Conservation (phyloP, 129 eudicot genomes). For the Glebionis coronaria region DNA sequence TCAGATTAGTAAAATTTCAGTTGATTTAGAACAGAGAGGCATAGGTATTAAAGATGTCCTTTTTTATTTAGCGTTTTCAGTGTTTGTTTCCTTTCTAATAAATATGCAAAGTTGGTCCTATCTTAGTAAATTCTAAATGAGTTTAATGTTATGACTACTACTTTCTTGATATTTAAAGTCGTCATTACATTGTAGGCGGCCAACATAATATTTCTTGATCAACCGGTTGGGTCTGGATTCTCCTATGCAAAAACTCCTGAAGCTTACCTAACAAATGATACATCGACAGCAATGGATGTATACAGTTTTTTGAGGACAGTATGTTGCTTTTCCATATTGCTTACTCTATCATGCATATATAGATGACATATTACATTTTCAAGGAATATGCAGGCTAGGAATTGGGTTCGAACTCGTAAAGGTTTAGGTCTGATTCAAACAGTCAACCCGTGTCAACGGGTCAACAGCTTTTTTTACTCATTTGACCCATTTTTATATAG, state of each 20-base stretch:
- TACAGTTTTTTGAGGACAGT: conserved; percentile 33
- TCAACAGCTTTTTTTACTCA: too few relatives aligned
- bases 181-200: conserved; percentile 26
- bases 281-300: conserved; percentile 13
- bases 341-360: background rate
- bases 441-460: too few relatives aligned
- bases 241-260: conserved; percentile 24
- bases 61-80: too few relatives aligned
- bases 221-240: conserved; percentile 29
- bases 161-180: background rate
- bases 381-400: background rate
- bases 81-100: background rate
- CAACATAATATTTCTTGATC: conserved; percentile 33
- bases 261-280: conserved; percentile 19
- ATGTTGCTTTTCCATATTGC: background rate
- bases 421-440: too few relatives aligned
- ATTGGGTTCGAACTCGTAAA: too few relatives aligned
- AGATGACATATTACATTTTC: background rate
- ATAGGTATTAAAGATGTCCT: too few relatives aligned
- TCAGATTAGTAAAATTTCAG: too few relatives aligned
- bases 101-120: background rate
- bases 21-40: too few relatives aligned
- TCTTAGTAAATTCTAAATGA: background rate
- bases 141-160: background rate
- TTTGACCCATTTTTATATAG: too few relatives aligned